Base-by-base conservation (phyloP, 2,329 filamentous ascomycete species). In the Colletotrichum sp. region DNA sequence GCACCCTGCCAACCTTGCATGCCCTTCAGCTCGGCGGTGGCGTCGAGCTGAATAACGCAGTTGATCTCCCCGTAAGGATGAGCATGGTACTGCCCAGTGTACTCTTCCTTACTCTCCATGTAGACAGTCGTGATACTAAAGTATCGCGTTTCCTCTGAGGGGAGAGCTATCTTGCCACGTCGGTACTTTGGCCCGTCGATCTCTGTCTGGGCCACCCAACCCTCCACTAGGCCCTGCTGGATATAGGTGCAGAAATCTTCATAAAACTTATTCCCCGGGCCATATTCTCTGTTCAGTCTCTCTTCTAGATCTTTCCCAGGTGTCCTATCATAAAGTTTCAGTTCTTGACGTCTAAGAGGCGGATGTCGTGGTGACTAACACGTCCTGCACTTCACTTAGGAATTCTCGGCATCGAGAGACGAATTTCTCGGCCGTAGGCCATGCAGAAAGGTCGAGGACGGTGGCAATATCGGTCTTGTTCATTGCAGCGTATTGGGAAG, bases 61-160 rank as follows among this genome's bases (percentile, higher is more conserved):
- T 90, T 90, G 79, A 90, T 89, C 82, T 90, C 89, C 8, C 88
- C 89, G 68, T 90, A 90, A 2, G 88, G 88, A 78, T 90, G 88
- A 6, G 82, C 81, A 77, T 90, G 88, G 78, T 91, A 90, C 80
- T 91, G 89, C n/a, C 74, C 71, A 8, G 16, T 55, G 78, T 87
- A 90, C n/a, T 83, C 85, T 8, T 86, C 84, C 36, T 86, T 73
- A 34, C 84, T 87, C n/a, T 90, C 84, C 86, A 91, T 90, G 79
- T 90, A 91, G 21, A 91, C 89, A 2, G 89, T 88, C 4, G 90
- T 91, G 79, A 91, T 90, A 78, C 86, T 88, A 80, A 91, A 89
- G 80, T 84, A 91, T 26, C 86, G 84, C 32, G 86, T 91, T 43
- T 85, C 83, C 10, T 84, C 81, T 3, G 81, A 84, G 2, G 89